A percentile compares a stretch with the other conserved stretches of the same genome.
These are phyloP conservation scores for Syncephalastrum sp. DNA, from an alignment of 371 early-diverging fungal genomes.

Conservation along the genomic window DNA sequence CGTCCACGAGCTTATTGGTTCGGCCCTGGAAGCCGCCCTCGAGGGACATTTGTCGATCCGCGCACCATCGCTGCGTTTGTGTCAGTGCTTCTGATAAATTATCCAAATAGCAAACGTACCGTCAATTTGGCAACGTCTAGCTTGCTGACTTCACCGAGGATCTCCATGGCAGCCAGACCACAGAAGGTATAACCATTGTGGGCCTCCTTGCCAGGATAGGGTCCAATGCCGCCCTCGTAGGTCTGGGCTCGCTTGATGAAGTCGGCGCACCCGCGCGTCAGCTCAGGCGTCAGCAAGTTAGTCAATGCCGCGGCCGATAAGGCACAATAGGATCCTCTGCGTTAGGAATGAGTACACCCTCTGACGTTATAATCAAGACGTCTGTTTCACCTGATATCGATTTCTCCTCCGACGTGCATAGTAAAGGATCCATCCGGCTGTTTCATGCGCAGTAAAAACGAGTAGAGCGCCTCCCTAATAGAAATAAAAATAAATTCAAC, in stretches of 20 bases:
- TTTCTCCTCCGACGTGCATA: slow-evolving; percentile 92
- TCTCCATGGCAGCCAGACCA: slow-evolving; percentile 85
- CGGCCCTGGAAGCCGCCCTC: slow-evolving; percentile 98
- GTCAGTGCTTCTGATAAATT: not conserved
- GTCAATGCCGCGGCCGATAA: slow-evolving; percentile 76
- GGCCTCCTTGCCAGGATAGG: slow-evolving; percentile 88
- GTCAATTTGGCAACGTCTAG: slow-evolving; percentile 64
- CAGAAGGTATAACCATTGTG: slow-evolving; percentile 98
- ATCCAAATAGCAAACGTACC: slow-evolving; percentile 31
- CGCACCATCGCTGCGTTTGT: slow-evolving; percentile 59
- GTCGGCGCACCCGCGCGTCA: slow-evolving; percentile 66
- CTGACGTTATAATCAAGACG: no score
- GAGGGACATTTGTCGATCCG: slow-evolving; percentile 77
- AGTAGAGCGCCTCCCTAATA: slow-evolving; percentile 57
- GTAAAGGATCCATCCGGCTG: slow-evolving; percentile 88
- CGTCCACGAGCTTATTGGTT: slow-evolving; percentile 97
- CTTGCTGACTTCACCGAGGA: slow-evolving; percentile 63
- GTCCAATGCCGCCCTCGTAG: slow-evolving; percentile 95
- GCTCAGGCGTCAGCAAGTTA: slow-evolving; percentile 77
- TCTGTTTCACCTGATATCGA: slow-evolving; percentile 72
- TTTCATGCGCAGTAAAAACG: slow-evolving; percentile 82
- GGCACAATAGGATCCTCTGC: slow-evolving; percentile 89
- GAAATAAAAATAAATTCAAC: not conserved
- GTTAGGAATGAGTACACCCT: not conserved
- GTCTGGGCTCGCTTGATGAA: slow-evolving; percentile 80